These are phyloP conservation scores for Spathaspora girioi DNA, from an alignment of 805 yeast genomes.

Conservation along the genomic window DNA sequence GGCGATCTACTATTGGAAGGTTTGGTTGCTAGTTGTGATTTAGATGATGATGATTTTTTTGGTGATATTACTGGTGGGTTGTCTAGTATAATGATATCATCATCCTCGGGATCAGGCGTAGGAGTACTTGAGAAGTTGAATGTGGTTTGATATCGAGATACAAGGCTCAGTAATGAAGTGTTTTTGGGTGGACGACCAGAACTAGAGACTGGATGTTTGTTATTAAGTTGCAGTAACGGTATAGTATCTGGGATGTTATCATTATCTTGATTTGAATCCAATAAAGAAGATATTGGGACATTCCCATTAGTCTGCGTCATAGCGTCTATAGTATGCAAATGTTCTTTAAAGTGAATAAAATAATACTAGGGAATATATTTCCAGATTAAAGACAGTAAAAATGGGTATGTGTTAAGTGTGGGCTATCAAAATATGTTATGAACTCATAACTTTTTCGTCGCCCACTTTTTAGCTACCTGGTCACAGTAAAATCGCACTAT, in stretches of 20 bases:
- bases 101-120: conserved; percentile 5
- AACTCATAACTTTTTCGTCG: not conserved
- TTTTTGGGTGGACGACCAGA: not conserved
- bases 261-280: conserved; percentile 14
- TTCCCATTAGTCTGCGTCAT: conserved; percentile 21
- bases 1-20: not conserved
- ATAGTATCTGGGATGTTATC: not conserved
- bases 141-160: conserved; percentile 30
- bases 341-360: too few species aligned
- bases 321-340: not conserved
- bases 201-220: too few species aligned
- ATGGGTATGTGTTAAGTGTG: not conserved
- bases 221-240: conserved; percentile 5
- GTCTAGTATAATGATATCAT: conserved; percentile 3
- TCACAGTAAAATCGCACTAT: not conserved
- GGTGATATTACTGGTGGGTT: not conserved
- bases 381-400: too few species aligned
- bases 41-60: too few species aligned
- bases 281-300: conserved; percentile 32
- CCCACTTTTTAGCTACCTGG: not conserved
- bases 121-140: conserved; percentile 9
- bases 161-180: conserved; percentile 15
- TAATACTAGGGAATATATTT: too few species aligned
- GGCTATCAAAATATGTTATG: not conserved
- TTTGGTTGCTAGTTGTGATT: not conserved